These are phyloP conservation scores for Trichaptum fuscoviolaceum DNA, from an alignment of 768 basidiomycete species.

Conservation along the genomic window DNA sequence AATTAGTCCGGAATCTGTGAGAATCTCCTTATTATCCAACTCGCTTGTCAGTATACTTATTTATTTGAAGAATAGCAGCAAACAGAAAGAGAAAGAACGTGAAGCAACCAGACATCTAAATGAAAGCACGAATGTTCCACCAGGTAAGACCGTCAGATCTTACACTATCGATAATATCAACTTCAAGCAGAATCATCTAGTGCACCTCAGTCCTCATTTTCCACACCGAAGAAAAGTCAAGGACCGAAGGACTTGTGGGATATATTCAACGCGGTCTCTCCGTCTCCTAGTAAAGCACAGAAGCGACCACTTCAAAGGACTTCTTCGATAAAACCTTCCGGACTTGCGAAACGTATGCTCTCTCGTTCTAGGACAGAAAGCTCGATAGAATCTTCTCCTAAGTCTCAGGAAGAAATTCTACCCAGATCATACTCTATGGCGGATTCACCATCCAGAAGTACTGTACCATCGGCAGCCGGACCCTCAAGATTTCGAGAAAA, in stretches of 20 bases:
- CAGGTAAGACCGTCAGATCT: background rate
- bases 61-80: background rate
- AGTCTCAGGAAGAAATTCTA: conserved; percentile 9
- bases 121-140: background rate
- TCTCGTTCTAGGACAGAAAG: conserved; percentile 62
- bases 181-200: background rate
- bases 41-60: background rate
- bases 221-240: background rate
- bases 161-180: background rate
- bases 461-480: conserved; percentile 14
- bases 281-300: conserved; percentile 10
- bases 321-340: conserved; percentile 14
- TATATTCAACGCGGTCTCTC: conserved; percentile 37
- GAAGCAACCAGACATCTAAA: background rate
- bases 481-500: conserved; percentile 17
- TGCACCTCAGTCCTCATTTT: background rate
- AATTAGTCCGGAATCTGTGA: background rate
- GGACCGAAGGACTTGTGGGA: conserved; percentile 36
- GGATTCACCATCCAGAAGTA: conserved; percentile 12
- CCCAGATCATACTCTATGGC: background rate
- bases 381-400: conserved; percentile 32
- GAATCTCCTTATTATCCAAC: background rate
- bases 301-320: conserved; percentile 2
- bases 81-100: background rate
- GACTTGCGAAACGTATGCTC: conserved; percentile 67